Base-by-base conservation (phyloP, 768 basidiomycete species). In the Dioszegia hungarica region DNA sequence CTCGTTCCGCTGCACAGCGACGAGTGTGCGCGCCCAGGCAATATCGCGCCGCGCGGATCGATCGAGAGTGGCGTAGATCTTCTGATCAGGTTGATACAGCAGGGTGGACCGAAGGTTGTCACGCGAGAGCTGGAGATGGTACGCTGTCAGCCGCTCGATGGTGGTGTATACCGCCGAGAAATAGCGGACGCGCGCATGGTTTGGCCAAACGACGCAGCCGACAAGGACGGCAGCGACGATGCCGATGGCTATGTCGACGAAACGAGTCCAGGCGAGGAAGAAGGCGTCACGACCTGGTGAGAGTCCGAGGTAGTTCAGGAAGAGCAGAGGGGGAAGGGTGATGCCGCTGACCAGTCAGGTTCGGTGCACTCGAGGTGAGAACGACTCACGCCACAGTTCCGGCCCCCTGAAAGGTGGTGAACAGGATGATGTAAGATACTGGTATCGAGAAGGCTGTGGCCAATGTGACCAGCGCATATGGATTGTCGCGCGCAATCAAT, bases 281-380 rank as follows among this genome's bases (percentile, higher is more conserved):
- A 73, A 64, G 50, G 62, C 52, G 11, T 59, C 45, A 10, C 55
- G 57, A 17, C 67, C 67, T 14, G 67, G 47, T 2, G 58, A 47
- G 0, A 67, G 50, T 1, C 46, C 58, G n/a, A 76, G 57, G 47
- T 75, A 75, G 3, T 62, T 58, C 24, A 77, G 65, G 50, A 75
- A 77, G 3, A 77, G 28, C 27, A 77, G 50, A 1, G 77, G 75
- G 1, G 77, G 74, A 3, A 77, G 50, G 1, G 77, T 76, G 56
- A 77, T 76, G 6, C 74, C 75, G 0, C 70, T 74, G 40, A 14
- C 24, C 1, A 1, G 33, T 43, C 12, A 55, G 28, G 5, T n/a
- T n/a, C n/a, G 25, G 8, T 39, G 22, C 17, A 15, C 17, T 28
- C 4, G 19, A n/a, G n/a, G n/a, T 27, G 22, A 38, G 27, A 20